Evolutionary conservation across 2,329 filamentous ascomycete species (phyloP).

Genomic region (Ophiostoma sp.): DNA sequence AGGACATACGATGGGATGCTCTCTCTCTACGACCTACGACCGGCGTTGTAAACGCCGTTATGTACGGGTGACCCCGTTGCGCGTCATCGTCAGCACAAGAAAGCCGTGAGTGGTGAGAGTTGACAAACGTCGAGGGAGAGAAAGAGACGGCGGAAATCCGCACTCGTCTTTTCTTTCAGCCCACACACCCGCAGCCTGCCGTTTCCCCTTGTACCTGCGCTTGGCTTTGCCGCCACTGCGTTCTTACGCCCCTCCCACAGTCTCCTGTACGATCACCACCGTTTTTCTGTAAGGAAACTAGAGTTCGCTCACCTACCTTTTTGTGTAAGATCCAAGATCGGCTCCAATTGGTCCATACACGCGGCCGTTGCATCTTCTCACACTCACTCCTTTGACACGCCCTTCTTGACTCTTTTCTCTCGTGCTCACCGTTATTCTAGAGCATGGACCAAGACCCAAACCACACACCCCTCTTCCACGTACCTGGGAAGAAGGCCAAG

Average conservation of each 20-base stretch:
- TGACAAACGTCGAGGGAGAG: background rate
- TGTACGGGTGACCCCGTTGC: background rate
- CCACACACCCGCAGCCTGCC: background rate
- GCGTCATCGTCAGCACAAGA: background rate
- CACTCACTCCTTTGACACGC: background rate
- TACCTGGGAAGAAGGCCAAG: background rate
- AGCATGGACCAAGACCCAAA: background rate
- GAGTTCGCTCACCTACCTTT: background rate
- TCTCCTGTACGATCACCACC: background rate
- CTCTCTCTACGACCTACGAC: background rate
- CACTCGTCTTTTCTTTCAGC: background rate
- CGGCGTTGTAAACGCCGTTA: background rate
- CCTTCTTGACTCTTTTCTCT: background rate
- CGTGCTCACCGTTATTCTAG: background rate
- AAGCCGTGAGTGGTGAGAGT: background rate
- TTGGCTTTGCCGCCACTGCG: background rate
- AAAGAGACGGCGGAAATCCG: background rate
- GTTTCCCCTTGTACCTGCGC: slow-evolving; percentile 10
- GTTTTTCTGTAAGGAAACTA: background rate
- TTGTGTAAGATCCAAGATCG: background rate
- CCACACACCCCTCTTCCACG: background rate
- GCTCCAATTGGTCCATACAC: slow-evolving; percentile 1
- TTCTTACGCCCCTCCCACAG: background rate
- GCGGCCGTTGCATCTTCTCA: background rate
- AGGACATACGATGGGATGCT: background rate